Evolutionary conservation across 805 yeast species (phyloP).

Genomic region (Tetrapisispora nanseiensis): DNA sequence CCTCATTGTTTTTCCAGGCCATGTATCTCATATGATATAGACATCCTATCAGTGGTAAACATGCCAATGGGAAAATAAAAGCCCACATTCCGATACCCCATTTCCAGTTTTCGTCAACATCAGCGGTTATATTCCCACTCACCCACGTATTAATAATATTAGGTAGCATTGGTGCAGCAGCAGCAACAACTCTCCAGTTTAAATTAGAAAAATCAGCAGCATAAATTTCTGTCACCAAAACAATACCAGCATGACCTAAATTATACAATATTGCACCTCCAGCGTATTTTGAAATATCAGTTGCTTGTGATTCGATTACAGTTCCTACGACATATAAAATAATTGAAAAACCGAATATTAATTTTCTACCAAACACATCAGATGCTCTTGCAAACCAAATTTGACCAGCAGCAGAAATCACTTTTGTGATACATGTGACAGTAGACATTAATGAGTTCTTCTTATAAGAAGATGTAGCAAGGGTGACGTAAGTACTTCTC

Average conservation of each 20-base stretch:
- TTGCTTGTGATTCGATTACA: slow-evolving; percentile 44
- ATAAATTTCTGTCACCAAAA: slow-evolving; percentile 43
- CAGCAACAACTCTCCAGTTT: slow-evolving; percentile 53
- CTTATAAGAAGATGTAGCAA: slow-evolving; percentile 43
- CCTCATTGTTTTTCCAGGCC: slow-evolving; percentile 37
- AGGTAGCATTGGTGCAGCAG: slow-evolving; percentile 56
- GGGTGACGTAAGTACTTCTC: slow-evolving; percentile 35
- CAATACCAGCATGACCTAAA: slow-evolving; percentile 48
- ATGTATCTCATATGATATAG: slow-evolving; percentile 38
- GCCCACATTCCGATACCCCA: slow-evolving; percentile 59
- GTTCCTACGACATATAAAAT: slow-evolving; percentile 46
- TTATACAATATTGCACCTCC: slow-evolving; percentile 42
- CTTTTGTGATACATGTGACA: slow-evolving; percentile 42
- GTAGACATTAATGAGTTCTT: slow-evolving; percentile 43
- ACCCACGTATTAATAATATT: slow-evolving; percentile 67
- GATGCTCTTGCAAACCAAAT: slow-evolving; percentile 46
- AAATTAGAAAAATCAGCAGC: slow-evolving; percentile 54
- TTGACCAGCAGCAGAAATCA: slow-evolving; percentile 51
- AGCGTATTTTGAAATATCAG: slow-evolving; percentile 39
- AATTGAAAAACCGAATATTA: slow-evolving; percentile 35
- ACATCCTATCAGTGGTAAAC: slow-evolving; percentile 39
- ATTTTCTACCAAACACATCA: slow-evolving; percentile 47
- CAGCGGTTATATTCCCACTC: slow-evolving; percentile 41
- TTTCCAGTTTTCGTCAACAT: slow-evolving; percentile 33
- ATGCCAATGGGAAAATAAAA: slow-evolving; percentile 42